phyloP scores from a whole-genome alignment of 768 basidiomycete genomes.

The Lactarius hengduanensis region DNA sequence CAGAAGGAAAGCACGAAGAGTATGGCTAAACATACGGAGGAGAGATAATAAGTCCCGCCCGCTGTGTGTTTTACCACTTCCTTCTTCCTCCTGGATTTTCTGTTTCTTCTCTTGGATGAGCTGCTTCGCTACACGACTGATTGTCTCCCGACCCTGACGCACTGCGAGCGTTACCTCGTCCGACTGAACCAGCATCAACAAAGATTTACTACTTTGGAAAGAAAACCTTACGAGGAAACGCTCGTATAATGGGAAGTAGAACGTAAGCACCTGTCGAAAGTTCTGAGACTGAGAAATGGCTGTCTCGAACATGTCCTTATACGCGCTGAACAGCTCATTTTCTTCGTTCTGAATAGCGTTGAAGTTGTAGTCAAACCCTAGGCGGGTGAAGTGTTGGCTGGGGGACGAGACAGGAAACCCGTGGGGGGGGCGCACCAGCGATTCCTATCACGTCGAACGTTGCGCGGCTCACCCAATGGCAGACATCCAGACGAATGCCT shows the following conservation, averaged over 20 bases:
- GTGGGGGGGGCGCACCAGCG: conserved; percentile 52
- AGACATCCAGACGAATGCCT: conserved; percentile 61
- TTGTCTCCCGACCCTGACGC: conserved; percentile 56
- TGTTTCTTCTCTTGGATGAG: conserved; percentile 78
- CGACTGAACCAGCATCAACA: conserved; percentile 44
- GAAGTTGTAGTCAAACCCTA: conserved; percentile 87
- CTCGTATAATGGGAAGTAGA: conserved; percentile 59
- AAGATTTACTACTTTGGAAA: neutral
- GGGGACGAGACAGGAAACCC: neutral
- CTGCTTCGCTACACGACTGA: conserved; percentile 67
- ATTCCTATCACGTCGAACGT: conserved; percentile 91
- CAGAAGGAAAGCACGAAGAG: conserved; percentile 1
- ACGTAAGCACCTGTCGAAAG: conserved; percentile 46
- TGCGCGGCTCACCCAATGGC: conserved; percentile 75
- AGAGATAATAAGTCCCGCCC: conserved; percentile 79
- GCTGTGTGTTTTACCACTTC: conserved; percentile 47
- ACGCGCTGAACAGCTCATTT: conserved; percentile 74
- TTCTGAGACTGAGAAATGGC: conserved; percentile 56
- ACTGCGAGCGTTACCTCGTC: conserved; percentile 51
- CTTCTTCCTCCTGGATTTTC: conserved; percentile 62
- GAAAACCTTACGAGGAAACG: conserved; percentile 52
- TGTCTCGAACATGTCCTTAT: conserved; percentile 82
- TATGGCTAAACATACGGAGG: conserved; percentile 52
- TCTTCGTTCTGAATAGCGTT: conserved; percentile 77
- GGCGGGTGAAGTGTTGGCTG: neutral